Evolutionary conservation across 805 yeast species (phyloP), one percentile per base, ranked within the genome.

Genomic region (Schizosaccharomyces cryophilus): DNA sequence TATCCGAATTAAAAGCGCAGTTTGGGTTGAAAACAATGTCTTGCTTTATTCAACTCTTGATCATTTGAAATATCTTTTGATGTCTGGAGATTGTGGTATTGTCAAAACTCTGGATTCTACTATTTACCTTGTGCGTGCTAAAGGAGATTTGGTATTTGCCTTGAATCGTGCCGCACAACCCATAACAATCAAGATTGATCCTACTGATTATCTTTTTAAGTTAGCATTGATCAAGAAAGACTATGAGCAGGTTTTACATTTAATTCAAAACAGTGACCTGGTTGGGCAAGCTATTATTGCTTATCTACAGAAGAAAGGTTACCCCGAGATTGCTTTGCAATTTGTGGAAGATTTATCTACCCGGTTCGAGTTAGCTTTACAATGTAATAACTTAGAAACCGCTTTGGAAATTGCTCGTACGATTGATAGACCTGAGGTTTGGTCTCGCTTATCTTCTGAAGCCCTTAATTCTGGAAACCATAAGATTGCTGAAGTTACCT

Each of bases 261-360:
- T 93, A 66, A 93, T 93, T 72, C 83, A 81, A 69, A 81, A 79
- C 62, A 89, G 97, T 26, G 88, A 86, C 68, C 78, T 93, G 69
- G 98, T 93, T 61, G 99, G 99, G 65, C 96, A 94, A 75, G 87
- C 89, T 71, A 93, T 93, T 69, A 89, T 93, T 70, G 93, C 94
- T 3, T 93, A 90, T 71, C 78, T 93, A 68, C 95, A 93, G 71
- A 84, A 89, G 75, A 81, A 87, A 69, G 99, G 98, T 1, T 90
- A 84, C 70, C 97, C 98, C 31, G 99, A 93, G 62, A 83, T 93
- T 71, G 98, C 99, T 2, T 77, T 93, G 64, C 96, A 90, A 72
- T 94, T 93, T 69, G 98, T 93, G 61, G 85, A 88, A 73, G 98
- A 93, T 70, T 84, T 97, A 5, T 95, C 89, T 71, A 87, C 96